Base-by-base conservation (phyloP, 768 basidiomycete genomes). In the Gloeostereum incarnatum region DNA sequence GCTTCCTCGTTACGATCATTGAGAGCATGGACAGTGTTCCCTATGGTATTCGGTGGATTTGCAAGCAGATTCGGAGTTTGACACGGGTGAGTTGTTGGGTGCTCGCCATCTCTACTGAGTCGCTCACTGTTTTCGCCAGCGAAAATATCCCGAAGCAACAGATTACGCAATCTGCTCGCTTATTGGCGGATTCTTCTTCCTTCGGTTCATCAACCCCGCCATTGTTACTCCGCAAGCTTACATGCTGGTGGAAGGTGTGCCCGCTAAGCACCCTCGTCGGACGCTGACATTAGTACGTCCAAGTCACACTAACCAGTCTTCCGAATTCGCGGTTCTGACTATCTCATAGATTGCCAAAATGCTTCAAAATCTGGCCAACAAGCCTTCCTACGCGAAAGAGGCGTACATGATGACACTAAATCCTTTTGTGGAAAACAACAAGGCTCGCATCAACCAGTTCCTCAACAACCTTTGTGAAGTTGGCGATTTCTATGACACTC, bases 1-100 rank as follows among this genome's bases (percentile, higher is more conserved):
- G 85, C 52, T 98, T 99, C 66, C 68, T 99, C 42, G 69, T 90
- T 23, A 99, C 96, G 6, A 99, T 99, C 53, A 98, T 99, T 51
- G 94, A 97, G 45, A 92, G 89, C 45, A 81, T 97, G 81, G 96
- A 99, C 51, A 92, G 85, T 50, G 96, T 98, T 10, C 96, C 96
- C 19, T 99, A 99, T 53, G 96, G 96, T 51, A 99, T 99, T 46
- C 75, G 96, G 47, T 99, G 96, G 96, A 99, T 99, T 55, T 99
- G 96, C 66, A 99, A 99, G 61, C 96, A 99, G 61, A 99, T 99
- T 55, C 70, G 92, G 45, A 94, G 91, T 66, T 61, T 99, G 55
- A 98, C 94, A 35, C 72, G 90, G 65, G 94, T 97, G 49, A 41
- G 78, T 62, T 32, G 14, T 34, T 40, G n/a, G n/a, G n/a, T n/a